Evolutionary conservation across 2,329 filamentous ascomycete genomes (phyloP).

Genomic region (Tolypocladium endophyticum): DNA sequence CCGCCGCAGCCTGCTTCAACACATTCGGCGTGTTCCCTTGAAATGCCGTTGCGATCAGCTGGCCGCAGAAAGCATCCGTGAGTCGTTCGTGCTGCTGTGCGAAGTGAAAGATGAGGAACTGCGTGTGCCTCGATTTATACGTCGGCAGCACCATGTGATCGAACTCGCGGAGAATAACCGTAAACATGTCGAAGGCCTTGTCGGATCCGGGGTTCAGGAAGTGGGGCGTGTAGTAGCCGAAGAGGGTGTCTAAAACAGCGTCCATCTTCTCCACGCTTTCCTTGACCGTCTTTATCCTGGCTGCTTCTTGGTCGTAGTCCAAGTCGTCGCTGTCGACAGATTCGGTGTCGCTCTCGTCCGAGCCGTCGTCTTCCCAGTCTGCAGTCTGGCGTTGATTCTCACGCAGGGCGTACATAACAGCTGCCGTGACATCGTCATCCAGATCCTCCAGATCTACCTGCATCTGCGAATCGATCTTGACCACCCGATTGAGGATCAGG

Average conservation of each 20-base stretch:
- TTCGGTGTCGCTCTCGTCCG: slow-evolving; percentile 58
- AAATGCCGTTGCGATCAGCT: slow-evolving; percentile 42
- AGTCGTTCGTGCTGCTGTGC: slow-evolving; percentile 71
- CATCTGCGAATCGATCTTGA: slow-evolving; percentile 93
- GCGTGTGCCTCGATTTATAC: slow-evolving; percentile 83
- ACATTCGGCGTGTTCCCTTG: slow-evolving; percentile 59
- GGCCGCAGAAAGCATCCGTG: slow-evolving; percentile 72
- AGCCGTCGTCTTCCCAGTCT: slow-evolving; percentile 39
- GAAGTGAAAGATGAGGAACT: slow-evolving; percentile 95
- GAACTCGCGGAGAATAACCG: slow-evolving; percentile 76
- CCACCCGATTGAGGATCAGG: slow-evolving; percentile 72
- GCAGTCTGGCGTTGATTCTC: slow-evolving; percentile 13
- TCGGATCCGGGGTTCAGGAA: slow-evolving; percentile 61
- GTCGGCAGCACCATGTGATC: slow-evolving; percentile 80
- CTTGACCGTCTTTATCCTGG: slow-evolving; percentile 60
- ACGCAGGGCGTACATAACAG: slow-evolving; percentile 46
- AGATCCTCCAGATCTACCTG: slow-evolving; percentile 88
- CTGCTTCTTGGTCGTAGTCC: slow-evolving; percentile 52
- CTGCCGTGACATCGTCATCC: slow-evolving; percentile 76
- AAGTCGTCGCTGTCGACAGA: slow-evolving; percentile 62
- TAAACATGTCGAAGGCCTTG: slow-evolving; percentile 61
- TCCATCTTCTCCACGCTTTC: slow-evolving; percentile 88
- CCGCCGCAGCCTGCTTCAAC: slow-evolving; percentile 72
- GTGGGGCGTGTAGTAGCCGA: slow-evolving; percentile 66
- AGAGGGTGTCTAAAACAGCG: slow-evolving; percentile 76